A percentile compares a stretch with the other conserved stretches of the same genome.
These are phyloP conservation scores for Fusarium torreyae DNA, from an alignment of 2,329 filamentous ascomycete species.

Conservation along the genomic window DNA sequence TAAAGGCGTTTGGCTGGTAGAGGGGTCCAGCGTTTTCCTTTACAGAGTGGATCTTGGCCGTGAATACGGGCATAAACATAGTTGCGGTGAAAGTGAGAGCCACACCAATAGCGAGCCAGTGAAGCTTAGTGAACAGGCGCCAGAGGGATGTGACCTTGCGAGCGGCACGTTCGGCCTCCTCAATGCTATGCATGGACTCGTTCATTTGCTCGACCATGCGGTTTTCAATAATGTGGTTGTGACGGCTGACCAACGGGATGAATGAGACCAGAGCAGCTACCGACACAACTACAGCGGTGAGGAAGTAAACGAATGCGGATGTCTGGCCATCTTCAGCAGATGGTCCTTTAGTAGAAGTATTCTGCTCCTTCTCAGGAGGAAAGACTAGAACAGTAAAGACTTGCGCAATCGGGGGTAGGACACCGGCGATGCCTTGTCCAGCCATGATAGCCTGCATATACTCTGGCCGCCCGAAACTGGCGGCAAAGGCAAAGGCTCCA, in stretches of 20 bases:
- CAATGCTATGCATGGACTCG: conserved; percentile 65
- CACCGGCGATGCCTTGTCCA: conserved; percentile 92
- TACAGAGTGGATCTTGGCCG: conserved; percentile 72
- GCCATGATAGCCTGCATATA: conserved; percentile 98
- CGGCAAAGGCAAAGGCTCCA: conserved; percentile 91
- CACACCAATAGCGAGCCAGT: conserved; percentile 82
- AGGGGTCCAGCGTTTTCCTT: conserved; percentile 64
- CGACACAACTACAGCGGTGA: conserved; percentile 87
- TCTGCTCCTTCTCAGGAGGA: conserved; percentile 57
- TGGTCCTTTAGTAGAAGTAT: conserved; percentile 43
- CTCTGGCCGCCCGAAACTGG: conserved; percentile 85
- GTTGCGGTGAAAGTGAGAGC: conserved; percentile 86
- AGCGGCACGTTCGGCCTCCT: conserved; percentile 67
- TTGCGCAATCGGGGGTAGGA: conserved; percentile 89
- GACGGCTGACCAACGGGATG: conserved; percentile 76
- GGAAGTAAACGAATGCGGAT: conserved; percentile 91
- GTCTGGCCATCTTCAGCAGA: conserved; percentile 51
- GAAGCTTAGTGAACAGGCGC: conserved; percentile 81
- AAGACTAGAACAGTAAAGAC: conserved; percentile 82
- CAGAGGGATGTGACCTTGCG: conserved; percentile 70
- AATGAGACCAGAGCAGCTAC: conserved; percentile 79
- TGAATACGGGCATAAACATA: conserved; percentile 97
- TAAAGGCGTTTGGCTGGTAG: conserved; percentile 83
- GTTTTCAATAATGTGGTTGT: conserved; percentile 67
- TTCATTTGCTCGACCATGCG: conserved; percentile 65